These are phyloP conservation scores for Pyrenochaeta sp. DNA, from an alignment of 2,329 filamentous ascomycete species.

Conservation along the genomic window DNA sequence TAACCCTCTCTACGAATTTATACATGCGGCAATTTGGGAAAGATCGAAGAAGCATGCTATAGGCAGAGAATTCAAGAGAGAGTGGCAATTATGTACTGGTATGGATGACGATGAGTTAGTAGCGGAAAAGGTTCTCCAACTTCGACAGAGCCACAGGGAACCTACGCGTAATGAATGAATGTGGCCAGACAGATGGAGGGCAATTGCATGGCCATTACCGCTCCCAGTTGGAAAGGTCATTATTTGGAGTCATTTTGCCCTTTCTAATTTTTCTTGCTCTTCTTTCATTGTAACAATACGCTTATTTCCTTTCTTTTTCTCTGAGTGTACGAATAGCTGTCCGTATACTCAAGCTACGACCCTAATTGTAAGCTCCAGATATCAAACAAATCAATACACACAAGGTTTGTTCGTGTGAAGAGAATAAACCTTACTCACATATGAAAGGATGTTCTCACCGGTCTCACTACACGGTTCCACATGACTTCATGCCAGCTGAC, in stretches of 20 bases:
- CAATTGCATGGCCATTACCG: background rate
- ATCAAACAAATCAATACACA: too few relatives aligned
- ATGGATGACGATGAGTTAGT: background rate
- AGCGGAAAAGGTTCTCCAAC: background rate
- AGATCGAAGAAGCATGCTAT: background rate
- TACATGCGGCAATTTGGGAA: conserved; percentile 6
- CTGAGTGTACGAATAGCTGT: background rate
- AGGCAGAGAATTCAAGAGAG: background rate
- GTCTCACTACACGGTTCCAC: too few relatives aligned
- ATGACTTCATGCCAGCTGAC: too few relatives aligned
- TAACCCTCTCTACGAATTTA: conserved; percentile 23
- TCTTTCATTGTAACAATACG: background rate
- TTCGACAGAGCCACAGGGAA: background rate
- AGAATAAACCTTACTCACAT: too few relatives aligned
- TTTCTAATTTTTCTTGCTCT: background rate
- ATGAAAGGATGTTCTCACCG: too few relatives aligned
- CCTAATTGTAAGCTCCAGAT: background rate
- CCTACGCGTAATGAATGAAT: background rate
- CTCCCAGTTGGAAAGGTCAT: background rate
- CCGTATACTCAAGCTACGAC: too few relatives aligned
- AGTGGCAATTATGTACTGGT: background rate
- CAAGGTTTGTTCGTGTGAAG: too few relatives aligned
- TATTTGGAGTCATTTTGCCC: background rate
- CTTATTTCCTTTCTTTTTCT: background rate
- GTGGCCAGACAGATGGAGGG: background rate